Evolutionary conservation across 2,329 filamentous ascomycete genomes (phyloP).

Genomic region (Colletotrichum tamarilloi): DNA sequence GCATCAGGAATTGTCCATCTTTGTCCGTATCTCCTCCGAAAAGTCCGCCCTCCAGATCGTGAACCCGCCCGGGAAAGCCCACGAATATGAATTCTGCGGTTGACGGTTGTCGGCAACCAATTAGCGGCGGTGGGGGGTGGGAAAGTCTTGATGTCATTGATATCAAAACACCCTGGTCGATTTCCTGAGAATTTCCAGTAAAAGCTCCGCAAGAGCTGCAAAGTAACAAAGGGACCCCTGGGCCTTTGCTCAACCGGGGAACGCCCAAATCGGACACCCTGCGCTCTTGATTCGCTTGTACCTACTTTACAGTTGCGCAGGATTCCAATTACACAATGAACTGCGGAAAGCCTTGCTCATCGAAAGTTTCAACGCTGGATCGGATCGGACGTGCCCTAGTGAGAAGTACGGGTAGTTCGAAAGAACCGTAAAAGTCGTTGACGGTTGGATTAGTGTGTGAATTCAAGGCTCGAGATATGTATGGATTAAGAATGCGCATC

Average conservation of each 20-base stretch:
- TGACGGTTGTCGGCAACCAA: neutral
- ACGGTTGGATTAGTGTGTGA: neutral
- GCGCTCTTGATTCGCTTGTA: neutral
- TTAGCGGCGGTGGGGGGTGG: conserved; percentile 2
- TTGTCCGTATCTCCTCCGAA: neutral
- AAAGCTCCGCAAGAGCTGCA: conserved; percentile 6
- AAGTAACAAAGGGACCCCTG: neutral
- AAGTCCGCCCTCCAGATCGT: neutral
- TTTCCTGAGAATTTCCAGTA: neutral
- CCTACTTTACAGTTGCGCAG: neutral
- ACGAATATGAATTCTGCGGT: neutral
- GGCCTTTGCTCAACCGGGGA: conserved; percentile 1
- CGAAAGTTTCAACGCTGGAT: conserved; percentile 19
- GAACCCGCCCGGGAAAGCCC: neutral
- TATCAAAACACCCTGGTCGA: neutral
- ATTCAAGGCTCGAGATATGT: neutral
- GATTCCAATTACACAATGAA: neutral
- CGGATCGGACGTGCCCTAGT: conserved; percentile 2
- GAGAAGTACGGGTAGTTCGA: neutral
- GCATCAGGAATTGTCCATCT: neutral
- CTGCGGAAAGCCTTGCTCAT: conserved; percentile 5
- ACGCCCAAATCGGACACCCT: conserved; percentile 8
- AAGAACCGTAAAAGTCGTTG: conserved; percentile 1
- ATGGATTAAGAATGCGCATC: no score
- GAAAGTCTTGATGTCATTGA: conserved; percentile 35